Conservation (phyloP, 2,329 filamentous ascomycete species). For the Dactylellina parvicollis region DNA sequence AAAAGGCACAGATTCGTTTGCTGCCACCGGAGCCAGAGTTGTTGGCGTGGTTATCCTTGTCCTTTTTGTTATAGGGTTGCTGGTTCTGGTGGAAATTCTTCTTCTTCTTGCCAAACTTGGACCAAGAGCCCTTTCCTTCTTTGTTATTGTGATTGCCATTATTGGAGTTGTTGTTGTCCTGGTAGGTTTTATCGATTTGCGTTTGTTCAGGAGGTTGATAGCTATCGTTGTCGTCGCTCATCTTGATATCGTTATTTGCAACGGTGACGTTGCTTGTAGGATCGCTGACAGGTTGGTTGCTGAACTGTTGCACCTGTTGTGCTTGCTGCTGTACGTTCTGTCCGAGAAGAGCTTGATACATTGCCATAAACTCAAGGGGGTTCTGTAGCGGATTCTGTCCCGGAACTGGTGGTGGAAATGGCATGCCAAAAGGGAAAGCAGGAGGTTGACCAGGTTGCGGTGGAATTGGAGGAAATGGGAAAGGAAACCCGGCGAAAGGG, state of each 20-base stretch:
- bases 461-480: conserved; percentile 42
- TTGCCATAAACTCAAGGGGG: conserved; percentile 47
- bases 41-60: conserved; percentile 22
- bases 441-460: conserved; percentile 45
- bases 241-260: conserved; percentile 23
- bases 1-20: conserved; percentile 51
- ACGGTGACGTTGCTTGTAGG: not conserved
- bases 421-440: conserved; percentile 46
- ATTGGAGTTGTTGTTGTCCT: conserved; percentile 21
- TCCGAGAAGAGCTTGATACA: conserved; percentile 44
- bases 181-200: conserved; percentile 29
- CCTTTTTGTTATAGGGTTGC: conserved; percentile 43
- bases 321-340: conserved; percentile 18
- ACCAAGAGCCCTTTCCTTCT: conserved; percentile 49
- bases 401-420: conserved; percentile 41
- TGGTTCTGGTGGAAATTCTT: conserved; percentile 46
- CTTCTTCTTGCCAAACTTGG: conserved; percentile 52
- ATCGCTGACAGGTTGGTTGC: conserved; percentile 14
- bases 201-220: conserved; percentile 45
- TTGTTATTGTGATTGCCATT: conserved; percentile 12
- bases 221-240: conserved; percentile 38
- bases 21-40: conserved; percentile 15
- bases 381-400: conserved; percentile 36
- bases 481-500: conserved; percentile 27
- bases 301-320: conserved; percentile 6